Evolutionary conservation across 2,329 filamentous ascomycete genomes (phyloP).

Genomic region (Sporothrix phasma): DNA sequence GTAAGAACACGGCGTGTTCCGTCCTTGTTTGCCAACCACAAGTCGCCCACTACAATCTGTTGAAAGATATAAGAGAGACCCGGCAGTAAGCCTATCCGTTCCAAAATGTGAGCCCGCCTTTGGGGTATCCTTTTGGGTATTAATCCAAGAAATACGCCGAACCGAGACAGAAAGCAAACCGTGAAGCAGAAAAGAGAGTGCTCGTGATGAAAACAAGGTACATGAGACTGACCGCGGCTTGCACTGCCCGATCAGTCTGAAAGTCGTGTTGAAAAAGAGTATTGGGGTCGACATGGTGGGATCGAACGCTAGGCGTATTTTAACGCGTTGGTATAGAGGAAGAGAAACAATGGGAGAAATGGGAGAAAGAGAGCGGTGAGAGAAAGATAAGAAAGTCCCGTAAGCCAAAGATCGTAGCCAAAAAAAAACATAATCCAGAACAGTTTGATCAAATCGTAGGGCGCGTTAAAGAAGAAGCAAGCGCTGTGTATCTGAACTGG

Average conservation of each 20-base stretch:
- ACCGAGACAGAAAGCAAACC: background rate
- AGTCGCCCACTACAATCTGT: no score
- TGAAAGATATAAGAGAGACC: background rate
- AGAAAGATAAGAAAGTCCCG: background rate
- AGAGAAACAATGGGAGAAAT: background rate
- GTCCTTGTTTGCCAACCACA: no score
- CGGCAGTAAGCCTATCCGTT: background rate
- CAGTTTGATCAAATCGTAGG: background rate
- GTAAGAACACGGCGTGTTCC: no score
- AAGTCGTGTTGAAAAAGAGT: background rate
- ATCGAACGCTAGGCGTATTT: background rate
- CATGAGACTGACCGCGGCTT: background rate
- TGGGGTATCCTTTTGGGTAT: background rate
- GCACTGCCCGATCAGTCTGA: background rate
- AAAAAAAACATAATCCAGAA: background rate
- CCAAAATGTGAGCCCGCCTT: background rate
- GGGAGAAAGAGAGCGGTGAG: background rate
- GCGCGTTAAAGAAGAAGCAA: background rate
- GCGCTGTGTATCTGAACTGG: no score
- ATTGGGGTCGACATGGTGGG: background rate
- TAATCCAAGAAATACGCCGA: background rate
- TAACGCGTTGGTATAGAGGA: background rate
- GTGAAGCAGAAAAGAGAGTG: background rate
- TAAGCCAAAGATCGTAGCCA: background rate
- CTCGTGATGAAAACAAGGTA: background rate